These are phyloP conservation scores for Spiromastix sp. DNA, from an alignment of 2,329 filamentous ascomycete genomes.

Conservation along the genomic window DNA sequence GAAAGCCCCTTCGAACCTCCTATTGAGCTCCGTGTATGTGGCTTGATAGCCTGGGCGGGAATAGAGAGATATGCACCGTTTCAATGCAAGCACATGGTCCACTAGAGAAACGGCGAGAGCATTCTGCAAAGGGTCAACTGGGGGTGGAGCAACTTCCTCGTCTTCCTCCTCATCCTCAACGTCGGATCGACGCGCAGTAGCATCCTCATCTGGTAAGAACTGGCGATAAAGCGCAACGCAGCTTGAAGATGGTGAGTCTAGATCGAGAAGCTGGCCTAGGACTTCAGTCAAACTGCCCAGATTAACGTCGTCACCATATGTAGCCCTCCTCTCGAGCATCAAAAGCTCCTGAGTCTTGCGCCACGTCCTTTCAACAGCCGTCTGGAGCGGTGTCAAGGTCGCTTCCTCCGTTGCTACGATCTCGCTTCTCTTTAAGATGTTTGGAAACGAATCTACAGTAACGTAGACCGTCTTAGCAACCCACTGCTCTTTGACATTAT, in stretches of 20 bases:
- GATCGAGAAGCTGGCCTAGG: slow-evolving; percentile 65
- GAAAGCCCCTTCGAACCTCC: slow-evolving; percentile 34
- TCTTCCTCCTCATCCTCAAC: slow-evolving; percentile 35
- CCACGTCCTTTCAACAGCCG: slow-evolving; percentile 81
- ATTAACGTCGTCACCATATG: slow-evolving; percentile 61
- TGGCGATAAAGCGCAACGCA: slow-evolving; percentile 70
- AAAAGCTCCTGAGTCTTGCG: slow-evolving; percentile 83
- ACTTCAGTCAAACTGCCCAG: slow-evolving; percentile 63
- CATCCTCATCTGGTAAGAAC: slow-evolving; percentile 49
- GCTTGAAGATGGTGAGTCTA: slow-evolving; percentile 61
- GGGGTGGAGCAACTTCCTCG: slow-evolving; percentile 39
- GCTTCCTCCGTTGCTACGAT: slow-evolving; percentile 60
- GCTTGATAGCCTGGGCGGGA: slow-evolving; percentile 47
- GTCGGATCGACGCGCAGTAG: neutral
- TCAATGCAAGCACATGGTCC: slow-evolving; percentile 81
- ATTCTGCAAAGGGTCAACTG: slow-evolving; percentile 52
- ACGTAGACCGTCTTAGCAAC: slow-evolving; percentile 78
- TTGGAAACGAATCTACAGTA: slow-evolving; percentile 79
- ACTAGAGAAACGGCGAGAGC: slow-evolving; percentile 76
- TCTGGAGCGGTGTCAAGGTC: slow-evolving; percentile 64
- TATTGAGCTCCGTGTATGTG: slow-evolving; percentile 28
- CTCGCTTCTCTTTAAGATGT: slow-evolving; percentile 79
- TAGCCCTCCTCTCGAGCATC: slow-evolving; percentile 61
- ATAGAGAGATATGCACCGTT: slow-evolving; percentile 65
- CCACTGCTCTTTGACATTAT: slow-evolving; percentile 58